Evolutionary conservation across 441 rosid species (phyloP), one percentile per base, ranked within the genome.

Genomic region (Pelargonium citronellum): DNA sequence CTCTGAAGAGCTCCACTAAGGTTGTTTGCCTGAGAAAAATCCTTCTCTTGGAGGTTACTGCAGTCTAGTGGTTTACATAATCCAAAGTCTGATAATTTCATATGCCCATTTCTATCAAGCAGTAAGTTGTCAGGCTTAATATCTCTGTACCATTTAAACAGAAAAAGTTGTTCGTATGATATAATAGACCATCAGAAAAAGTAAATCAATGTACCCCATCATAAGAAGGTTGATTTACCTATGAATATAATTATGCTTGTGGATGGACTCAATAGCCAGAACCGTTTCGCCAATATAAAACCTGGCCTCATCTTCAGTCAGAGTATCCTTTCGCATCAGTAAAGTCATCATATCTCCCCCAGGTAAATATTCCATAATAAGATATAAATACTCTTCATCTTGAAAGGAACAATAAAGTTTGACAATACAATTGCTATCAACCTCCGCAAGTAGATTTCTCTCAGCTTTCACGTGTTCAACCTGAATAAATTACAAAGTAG

Each of bases 201-300:
- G 19, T 53, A 53, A n/a, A 53, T 53, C 20, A 53, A 53, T 53
- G 19, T 53, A 53, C 60, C 57, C 17, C 16, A 53, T 53, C 19
- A 16, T 53, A 53, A 53, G 9, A 53, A n/a, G 20, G 20, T 53
- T 3, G 60, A 15, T 53, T 53, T 49, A 76, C 79, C 75, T 68
- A 61, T 71, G 79, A 27, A 72, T 76, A 71, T 76, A 76, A 58
- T 76, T 76, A 10, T 76, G 79, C 60, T 76, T 76, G 47, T 76
- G 79, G 63, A 76, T 76, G 70, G 79, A 76, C 58, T 76, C 79
- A n/a, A 76, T 76, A 43, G 79, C 79, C 16, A 76, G 75, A 24
- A 76, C 73, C 43, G 72, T 72, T 22, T 76, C 75, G 12, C 75
- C 79, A 64, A 76, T 43, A 69, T 76, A 76, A 72, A 71, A 76